These are phyloP conservation scores for Rhodotorula taiwanensis DNA, from an alignment of 768 basidiomycete species.

Conservation along the genomic window DNA sequence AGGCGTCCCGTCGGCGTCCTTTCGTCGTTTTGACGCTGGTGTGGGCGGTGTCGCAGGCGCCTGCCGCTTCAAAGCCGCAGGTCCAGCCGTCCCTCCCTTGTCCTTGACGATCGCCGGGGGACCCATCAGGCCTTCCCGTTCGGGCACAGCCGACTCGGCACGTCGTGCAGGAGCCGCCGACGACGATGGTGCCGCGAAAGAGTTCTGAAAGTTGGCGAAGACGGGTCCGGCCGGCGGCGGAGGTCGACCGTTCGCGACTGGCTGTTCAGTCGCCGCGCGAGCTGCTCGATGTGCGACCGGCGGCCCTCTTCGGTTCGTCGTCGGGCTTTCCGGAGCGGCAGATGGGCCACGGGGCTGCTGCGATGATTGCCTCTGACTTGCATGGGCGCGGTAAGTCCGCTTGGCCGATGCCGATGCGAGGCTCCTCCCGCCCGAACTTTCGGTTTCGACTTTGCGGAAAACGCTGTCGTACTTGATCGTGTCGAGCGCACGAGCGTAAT, in stretches of 20 bases:
- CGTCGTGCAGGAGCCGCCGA: no score
- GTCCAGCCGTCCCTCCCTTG: conserved; percentile 1
- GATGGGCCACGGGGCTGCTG: no score
- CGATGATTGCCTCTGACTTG: no score
- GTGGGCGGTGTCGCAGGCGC: neutral
- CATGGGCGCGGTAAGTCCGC: no score
- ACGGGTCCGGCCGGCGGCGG: conserved; percentile 1
- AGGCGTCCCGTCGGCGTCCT: neutral
- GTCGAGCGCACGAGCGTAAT: conserved; percentile 5
- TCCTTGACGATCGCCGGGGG: conserved; percentile 11
- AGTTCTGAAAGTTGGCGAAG: conserved; percentile 17
- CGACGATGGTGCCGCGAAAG: conserved; percentile 5
- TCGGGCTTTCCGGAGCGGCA: no score
- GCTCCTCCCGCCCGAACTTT: no score
- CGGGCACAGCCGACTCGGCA: neutral
- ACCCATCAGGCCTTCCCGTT: conserved; percentile 18
- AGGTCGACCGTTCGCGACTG: neutral
- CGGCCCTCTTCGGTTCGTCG: no score
- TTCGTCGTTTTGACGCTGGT: neutral
- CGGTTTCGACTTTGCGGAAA: conserved; percentile 1
- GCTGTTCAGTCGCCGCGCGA: no score
- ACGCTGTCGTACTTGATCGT: conserved; percentile 1
- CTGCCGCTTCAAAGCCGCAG: no score
- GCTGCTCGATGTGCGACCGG: no score
- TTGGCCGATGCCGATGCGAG: no score